Evolutionary conservation across 163 green algal genomes (phyloP).

Genomic region (Volvox carteri): DNA sequence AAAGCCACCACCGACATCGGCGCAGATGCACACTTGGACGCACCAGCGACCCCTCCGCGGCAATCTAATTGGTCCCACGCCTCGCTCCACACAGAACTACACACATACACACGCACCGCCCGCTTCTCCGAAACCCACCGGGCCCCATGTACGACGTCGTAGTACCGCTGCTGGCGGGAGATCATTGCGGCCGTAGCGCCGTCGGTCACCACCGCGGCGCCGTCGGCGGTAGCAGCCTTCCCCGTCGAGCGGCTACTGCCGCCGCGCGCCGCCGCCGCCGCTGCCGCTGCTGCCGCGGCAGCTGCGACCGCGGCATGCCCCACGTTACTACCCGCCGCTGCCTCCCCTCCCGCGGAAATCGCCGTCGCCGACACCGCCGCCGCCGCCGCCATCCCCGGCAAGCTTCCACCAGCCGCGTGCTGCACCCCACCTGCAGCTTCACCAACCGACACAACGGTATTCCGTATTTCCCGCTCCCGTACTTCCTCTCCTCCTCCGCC

Average conservation of each 20-base stretch:
- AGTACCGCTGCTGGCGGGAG: slow-evolving; percentile 59
- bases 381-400: not conserved
- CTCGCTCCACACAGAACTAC: too few species aligned
- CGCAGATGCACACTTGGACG: too few species aligned
- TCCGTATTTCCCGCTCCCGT: too few species aligned
- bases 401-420: too few species aligned
- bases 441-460: too few species aligned
- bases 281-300: not conserved
- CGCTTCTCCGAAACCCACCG: too few species aligned
- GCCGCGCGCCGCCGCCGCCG: not conserved
- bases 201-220: not conserved
- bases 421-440: too few species aligned
- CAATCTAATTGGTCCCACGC: too few species aligned
- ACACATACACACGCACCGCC: too few species aligned
- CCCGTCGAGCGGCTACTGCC: not conserved
- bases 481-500: too few species aligned
- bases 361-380: not conserved
- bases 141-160: slow-evolving; percentile 59
- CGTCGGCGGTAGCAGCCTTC: not conserved
- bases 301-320: not conserved
- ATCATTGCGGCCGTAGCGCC: slow-evolving; percentile 32
- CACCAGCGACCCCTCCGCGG: too few species aligned
- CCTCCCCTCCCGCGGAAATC: not conserved
- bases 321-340: not conserved
- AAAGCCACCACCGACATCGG: too few species aligned